phyloP scores from a whole-genome alignment of 2,329 filamentous ascomycete species.

The Ophiostoma piceae region DNA sequence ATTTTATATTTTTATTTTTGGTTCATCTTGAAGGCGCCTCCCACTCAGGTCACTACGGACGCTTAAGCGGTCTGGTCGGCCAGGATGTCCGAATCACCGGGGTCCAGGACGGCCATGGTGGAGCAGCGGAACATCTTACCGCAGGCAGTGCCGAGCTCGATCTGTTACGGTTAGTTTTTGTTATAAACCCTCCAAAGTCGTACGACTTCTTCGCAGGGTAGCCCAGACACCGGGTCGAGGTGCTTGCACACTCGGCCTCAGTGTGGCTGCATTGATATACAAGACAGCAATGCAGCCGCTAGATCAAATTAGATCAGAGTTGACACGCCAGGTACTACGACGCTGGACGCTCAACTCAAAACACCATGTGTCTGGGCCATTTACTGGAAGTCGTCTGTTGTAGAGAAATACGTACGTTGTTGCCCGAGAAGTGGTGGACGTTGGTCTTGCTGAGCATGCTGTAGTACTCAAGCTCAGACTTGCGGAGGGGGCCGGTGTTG shows the following conservation, averaged over 20 bases:
- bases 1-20: constrained; percentile 16
- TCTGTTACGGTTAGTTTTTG: constrained; percentile 64
- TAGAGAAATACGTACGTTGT: constrained; percentile 77
- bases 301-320: constrained; percentile 1
- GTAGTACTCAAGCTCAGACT: constrained; percentile 96
- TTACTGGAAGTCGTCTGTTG: constrained; percentile 21
- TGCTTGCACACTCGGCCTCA: constrained; percentile 28
- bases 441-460: constrained; percentile 87
- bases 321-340: neutral
- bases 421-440: constrained; percentile 96
- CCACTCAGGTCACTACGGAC: constrained; percentile 6
- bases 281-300: neutral
- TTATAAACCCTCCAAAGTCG: constrained; percentile 81
- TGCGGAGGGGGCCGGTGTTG: constrained; percentile 96
- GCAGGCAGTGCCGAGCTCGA: constrained; percentile 95
- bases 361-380: constrained; percentile 23
- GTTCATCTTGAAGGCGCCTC: neutral
- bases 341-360: neutral
- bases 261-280: neutral
- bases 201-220: constrained; percentile 88
- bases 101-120: constrained; percentile 94
- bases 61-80: constrained; percentile 63
- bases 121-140: constrained; percentile 98
- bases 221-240: constrained; percentile 35
- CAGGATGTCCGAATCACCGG: constrained; percentile 97